Percentiles rank a stretch among this genome's conserved stretches.
Evolutionary conservation across 345 rosid genomes (phyloP).

Genomic region (Lepidium africanum): DNA sequence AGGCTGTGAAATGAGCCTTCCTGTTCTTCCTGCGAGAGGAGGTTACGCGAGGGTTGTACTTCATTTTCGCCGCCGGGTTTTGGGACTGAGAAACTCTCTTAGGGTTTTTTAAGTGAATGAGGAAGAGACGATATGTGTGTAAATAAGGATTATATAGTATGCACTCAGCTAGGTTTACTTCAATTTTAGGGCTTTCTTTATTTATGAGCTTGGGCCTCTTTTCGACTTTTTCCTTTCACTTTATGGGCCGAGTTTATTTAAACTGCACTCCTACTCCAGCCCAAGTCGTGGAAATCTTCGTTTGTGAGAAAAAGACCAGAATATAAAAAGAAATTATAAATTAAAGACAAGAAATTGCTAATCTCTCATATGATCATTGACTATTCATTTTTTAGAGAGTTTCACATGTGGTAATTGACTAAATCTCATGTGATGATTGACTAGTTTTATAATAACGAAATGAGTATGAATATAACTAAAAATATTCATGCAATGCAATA

Average conservation of each 20-base stretch:
- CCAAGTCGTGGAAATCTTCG: not conserved
- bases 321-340: not conserved
- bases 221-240: not conserved
- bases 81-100: not conserved
- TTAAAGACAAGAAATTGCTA: too few species aligned
- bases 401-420: not conserved
- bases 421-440: not conserved
- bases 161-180: conserved; percentile 1
- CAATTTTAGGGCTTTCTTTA: not conserved
- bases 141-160: not conserved
- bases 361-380: not conserved
- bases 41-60: conserved; percentile 66
- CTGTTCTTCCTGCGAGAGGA: conserved; percentile 79
- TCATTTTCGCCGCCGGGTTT: conserved; percentile 42
- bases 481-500: not conserved
- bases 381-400: too few species aligned
- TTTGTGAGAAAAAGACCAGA: not conserved
- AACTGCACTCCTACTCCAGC: not conserved
- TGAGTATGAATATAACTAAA: too few species aligned
- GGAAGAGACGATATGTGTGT: not conserved
- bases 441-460: too few species aligned
- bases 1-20: conserved; percentile 73
- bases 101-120: conserved; percentile 15
- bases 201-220: not conserved
- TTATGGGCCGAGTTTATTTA: not conserved